Evolutionary conservation across 176 grass and related monocot genomes (phyloP).

Genomic region (Paspalum vaginatum): DNA sequence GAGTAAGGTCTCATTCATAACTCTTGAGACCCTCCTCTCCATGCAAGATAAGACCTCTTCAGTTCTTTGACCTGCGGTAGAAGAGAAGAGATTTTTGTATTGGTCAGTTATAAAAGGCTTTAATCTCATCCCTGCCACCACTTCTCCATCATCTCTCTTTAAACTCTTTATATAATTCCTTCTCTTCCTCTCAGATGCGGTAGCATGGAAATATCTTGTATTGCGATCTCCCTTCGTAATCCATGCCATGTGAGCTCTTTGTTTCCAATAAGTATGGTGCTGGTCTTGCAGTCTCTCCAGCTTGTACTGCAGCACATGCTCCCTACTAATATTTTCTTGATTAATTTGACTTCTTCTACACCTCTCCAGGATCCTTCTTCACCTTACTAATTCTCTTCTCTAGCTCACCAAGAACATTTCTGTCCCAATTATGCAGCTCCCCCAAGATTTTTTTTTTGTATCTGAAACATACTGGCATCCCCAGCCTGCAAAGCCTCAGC

Average conservation of each 20-base stretch:
- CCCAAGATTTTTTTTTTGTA: neutral
- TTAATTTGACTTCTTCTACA: neutral
- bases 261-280: neutral
- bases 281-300: neutral
- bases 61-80: neutral
- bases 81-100: neutral
- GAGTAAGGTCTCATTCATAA: neutral
- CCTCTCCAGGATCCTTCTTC: neutral
- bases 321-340: neutral
- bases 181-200: neutral
- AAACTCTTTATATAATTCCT: neutral
- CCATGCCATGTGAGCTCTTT: neutral
- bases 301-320: neutral
- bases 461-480: too few relatives aligned
- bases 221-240: neutral
- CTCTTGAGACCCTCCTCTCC: neutral
- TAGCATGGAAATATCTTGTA: neutral
- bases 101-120: neutral
- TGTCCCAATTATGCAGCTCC: neutral
- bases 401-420: neutral
- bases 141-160: neutral
- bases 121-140: neutral
- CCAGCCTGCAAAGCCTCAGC: too few relatives aligned
- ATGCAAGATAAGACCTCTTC: neutral
- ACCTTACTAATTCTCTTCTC: neutral